phyloP scores from a whole-genome alignment of 805 yeast genomes.

The Wickerhamomyces alni region DNA sequence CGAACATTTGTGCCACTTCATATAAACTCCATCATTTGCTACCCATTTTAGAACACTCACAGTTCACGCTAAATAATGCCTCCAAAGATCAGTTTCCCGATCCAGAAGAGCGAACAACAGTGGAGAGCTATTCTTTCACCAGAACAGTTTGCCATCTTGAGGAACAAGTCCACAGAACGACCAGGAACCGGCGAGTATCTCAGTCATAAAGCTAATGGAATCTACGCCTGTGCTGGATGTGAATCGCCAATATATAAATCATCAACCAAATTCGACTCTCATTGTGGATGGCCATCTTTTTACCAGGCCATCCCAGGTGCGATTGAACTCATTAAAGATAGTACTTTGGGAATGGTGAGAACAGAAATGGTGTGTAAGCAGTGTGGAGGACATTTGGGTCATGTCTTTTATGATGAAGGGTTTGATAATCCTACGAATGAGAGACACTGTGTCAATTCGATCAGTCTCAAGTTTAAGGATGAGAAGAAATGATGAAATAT shows the following conservation, averaged over 20 bases:
- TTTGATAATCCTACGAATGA: constrained; percentile 75
- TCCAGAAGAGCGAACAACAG: constrained; percentile 39
- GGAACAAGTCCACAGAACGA: constrained; percentile 50
- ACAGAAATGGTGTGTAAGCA: constrained; percentile 83
- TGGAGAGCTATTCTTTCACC: constrained; percentile 81
- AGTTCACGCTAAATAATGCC: no score
- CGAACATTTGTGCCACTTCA: no score
- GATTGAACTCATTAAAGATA: constrained; percentile 55
- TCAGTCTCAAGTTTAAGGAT: constrained; percentile 59
- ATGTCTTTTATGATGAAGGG: constrained; percentile 92
- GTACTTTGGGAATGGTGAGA: constrained; percentile 68
- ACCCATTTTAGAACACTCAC: neutral
- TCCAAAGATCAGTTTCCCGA: constrained; percentile 10
- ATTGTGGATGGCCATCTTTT: constrained; percentile 99
- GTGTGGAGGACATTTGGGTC: constrained; percentile 96
- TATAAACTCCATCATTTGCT: no score
- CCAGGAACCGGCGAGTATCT: constrained; percentile 36
- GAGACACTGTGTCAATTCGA: constrained; percentile 92
- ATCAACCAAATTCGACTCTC: constrained; percentile 76
- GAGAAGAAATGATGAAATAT: no score
- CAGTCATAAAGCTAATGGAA: constrained; percentile 46
- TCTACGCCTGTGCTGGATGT: constrained; percentile 85
- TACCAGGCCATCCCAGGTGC: constrained; percentile 85
- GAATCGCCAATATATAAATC: constrained; percentile 72
- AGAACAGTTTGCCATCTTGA: constrained; percentile 69